Percentiles rank a stretch among this genome's conserved stretches.
Evolutionary conservation across 1,284 basidiomycete species (phyloP).

Genomic region (Porphyrellus sp.): DNA sequence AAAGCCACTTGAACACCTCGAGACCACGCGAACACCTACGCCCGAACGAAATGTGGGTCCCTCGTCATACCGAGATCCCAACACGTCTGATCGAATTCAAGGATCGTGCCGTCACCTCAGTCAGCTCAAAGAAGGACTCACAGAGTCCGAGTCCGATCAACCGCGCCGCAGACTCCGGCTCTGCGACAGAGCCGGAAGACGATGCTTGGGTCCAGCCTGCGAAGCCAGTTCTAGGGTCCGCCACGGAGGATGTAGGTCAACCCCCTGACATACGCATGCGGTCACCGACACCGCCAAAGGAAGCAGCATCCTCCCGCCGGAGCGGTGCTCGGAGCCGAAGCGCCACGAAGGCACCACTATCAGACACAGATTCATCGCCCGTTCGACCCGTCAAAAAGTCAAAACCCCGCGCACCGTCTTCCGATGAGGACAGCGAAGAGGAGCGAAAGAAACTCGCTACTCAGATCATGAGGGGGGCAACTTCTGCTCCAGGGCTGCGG

Average conservation of each 20-base stretch:
- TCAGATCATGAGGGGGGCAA: conserved; percentile 36
- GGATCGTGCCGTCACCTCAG: conserved; percentile 12
- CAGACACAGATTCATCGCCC: conserved; percentile 48
- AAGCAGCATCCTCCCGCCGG: conserved; percentile 15
- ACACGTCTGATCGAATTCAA: conserved; percentile 15
- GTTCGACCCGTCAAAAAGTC: conserved; percentile 48
- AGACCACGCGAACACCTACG: conserved; percentile 1
- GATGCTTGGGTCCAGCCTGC: conserved; percentile 16
- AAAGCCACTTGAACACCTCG: conserved; percentile 8
- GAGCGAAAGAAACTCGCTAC: conserved; percentile 43
- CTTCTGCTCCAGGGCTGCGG: conserved; percentile 47
- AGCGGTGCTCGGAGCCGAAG: conserved; percentile 23
- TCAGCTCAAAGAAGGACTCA: conserved; percentile 9
- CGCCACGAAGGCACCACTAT: conserved; percentile 28
- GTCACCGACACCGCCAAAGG: conserved; percentile 23
- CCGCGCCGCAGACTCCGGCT: conserved; percentile 36
- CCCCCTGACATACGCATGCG: conserved; percentile 20
- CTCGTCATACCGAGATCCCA: conserved; percentile 1
- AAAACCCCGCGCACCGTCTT: conserved; percentile 39
- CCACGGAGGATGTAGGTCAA: conserved; percentile 8
- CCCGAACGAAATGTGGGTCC: conserved; percentile 21
- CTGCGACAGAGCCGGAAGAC: conserved; percentile 52
- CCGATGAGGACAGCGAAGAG: conserved; percentile 55
- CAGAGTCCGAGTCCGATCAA: conserved; percentile 18
- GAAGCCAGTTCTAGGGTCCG: conserved; percentile 1